These are phyloP conservation scores for Paecilomyces sp. DNA, from an alignment of 2,329 filamentous ascomycete genomes.

Conservation along the genomic window DNA sequence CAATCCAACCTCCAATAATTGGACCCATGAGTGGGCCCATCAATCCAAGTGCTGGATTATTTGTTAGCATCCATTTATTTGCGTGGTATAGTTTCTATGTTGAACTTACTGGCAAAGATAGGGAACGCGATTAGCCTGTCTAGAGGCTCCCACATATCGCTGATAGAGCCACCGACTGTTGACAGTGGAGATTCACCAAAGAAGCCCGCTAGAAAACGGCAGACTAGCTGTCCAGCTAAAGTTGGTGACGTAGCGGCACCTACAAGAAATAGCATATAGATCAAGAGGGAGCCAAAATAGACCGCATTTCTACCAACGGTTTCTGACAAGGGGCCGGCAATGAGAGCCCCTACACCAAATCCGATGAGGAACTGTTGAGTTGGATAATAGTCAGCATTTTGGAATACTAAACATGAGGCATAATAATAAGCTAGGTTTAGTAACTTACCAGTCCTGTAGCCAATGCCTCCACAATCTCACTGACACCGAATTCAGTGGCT, in stretches of 20 bases:
- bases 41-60: constrained; percentile 33
- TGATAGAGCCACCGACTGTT: constrained; percentile 34
- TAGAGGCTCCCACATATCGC: constrained; percentile 20
- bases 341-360: not conserved
- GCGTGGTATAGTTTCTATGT: no score
- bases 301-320: not conserved
- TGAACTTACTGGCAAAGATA: no score
- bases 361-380: not conserved
- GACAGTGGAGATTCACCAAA: constrained; percentile 36
- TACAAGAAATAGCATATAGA: not conserved
- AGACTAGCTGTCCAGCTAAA: not conserved
- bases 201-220: constrained; percentile 11
- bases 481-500: constrained; percentile 23
- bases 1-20: constrained; percentile 38
- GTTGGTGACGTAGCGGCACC: not conserved
- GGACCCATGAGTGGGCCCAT: constrained; percentile 21
- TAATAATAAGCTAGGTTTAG: no score
- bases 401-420: no score
- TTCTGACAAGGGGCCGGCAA: not conserved
- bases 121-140: constrained; percentile 36
- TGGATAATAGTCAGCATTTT: no score
- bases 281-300: not conserved
- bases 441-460: constrained; percentile 25
- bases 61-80: no score
- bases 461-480: constrained; percentile 40